Conservation (phyloP, 2,329 filamentous ascomycete genomes). For the Myriosclerotinia duriaeana region DNA sequence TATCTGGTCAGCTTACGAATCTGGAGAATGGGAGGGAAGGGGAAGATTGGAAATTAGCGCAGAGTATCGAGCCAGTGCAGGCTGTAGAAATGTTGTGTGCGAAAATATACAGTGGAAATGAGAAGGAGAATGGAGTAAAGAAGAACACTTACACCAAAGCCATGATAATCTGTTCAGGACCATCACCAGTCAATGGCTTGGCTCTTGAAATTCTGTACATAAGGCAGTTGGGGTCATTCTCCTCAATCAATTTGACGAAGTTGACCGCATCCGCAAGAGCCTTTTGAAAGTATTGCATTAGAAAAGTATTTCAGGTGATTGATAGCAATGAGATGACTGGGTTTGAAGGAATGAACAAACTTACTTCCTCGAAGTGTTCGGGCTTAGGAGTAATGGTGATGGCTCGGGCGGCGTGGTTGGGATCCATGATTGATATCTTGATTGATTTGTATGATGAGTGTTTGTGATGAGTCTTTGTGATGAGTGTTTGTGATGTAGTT, state of each 20-base stretch:
- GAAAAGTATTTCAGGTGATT: background rate
- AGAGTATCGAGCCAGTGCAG: background rate
- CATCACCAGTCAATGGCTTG: constrained; percentile 6
- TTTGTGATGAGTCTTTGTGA: background rate
- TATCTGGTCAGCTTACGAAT: background rate
- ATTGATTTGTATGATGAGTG: background rate
- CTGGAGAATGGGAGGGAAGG: no score
- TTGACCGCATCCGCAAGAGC: background rate
- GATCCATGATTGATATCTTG: constrained; percentile 1
- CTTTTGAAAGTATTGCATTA: constrained; percentile 1
- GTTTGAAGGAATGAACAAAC: background rate
- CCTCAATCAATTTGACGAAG: constrained; percentile 1
- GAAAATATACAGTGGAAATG: background rate
- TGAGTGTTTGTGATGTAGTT: background rate
- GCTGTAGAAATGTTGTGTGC: background rate
- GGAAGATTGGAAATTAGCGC: background rate
- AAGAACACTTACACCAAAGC: background rate
- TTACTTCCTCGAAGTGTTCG: constrained; percentile 1
- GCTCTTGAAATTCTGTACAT: constrained; percentile 12
- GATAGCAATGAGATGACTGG: background rate
- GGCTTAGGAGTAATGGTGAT: constrained; percentile 18
- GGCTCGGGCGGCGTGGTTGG: background rate
- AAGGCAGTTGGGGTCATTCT: constrained; percentile 1
- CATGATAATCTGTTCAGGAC: constrained; percentile 17
- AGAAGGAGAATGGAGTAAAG: background rate